phyloP scores from a whole-genome alignment of 768 basidiomycete species.

The Lactarius vividus region DNA sequence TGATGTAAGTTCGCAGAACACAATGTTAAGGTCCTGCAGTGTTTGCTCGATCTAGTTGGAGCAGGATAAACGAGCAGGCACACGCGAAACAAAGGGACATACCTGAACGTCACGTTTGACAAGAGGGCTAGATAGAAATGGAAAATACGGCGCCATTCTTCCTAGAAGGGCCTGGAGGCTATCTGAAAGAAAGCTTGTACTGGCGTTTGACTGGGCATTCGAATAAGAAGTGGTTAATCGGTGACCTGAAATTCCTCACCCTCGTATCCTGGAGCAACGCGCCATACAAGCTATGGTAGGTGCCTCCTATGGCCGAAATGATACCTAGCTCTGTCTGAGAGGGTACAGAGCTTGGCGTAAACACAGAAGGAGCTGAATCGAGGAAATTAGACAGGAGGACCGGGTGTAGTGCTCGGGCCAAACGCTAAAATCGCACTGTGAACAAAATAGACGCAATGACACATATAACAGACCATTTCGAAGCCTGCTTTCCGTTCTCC shows the following conservation, averaged over 20 bases:
- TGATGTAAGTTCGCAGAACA: slow-evolving; percentile 75
- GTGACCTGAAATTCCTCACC: slow-evolving; percentile 35
- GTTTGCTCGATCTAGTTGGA: slow-evolving; percentile 55
- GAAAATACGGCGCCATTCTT: slow-evolving; percentile 83
- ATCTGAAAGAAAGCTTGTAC: slow-evolving; percentile 37
- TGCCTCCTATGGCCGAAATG: slow-evolving; percentile 53
- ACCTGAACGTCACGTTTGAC: slow-evolving; percentile 59
- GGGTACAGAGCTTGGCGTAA: slow-evolving; percentile 61
- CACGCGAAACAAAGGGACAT: slow-evolving; percentile 3
- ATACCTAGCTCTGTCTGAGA: slow-evolving; percentile 60
- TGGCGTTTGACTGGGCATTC: slow-evolving; percentile 19
- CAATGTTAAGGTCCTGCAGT: slow-evolving; percentile 69
- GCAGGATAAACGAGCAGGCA: slow-evolving; percentile 16
- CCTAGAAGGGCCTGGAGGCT: slow-evolving; percentile 60
- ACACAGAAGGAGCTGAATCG: slow-evolving; percentile 81
- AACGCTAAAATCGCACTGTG: slow-evolving; percentile 43
- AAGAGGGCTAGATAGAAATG: slow-evolving; percentile 48
- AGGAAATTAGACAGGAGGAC: slow-evolving; percentile 81
- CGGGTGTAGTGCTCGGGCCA: slow-evolving; percentile 73
- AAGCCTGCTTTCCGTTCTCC: slow-evolving; percentile 25
- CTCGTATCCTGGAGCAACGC: slow-evolving; percentile 45
- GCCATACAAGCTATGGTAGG: slow-evolving; percentile 61
- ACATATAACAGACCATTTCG: slow-evolving; percentile 3
- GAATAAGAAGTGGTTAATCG: not conserved
- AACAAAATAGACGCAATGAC: not conserved